Conservation (phyloP, 345 rosid species). For the Citrus maxima region DNA sequence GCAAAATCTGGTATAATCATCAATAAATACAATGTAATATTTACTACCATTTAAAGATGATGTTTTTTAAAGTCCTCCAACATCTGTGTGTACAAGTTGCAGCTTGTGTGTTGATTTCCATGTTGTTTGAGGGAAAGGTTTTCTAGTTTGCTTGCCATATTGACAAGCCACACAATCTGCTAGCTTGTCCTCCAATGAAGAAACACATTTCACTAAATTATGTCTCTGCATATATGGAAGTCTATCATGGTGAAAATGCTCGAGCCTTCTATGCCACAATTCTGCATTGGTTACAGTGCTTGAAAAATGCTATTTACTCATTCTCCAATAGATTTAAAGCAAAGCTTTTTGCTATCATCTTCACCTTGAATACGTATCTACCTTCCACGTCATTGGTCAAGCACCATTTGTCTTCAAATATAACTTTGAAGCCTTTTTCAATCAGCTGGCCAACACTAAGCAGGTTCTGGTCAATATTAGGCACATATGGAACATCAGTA, state of each 20-base stretch:
- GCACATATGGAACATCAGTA: neutral
- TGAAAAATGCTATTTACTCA: no score
- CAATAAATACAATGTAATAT: neutral
- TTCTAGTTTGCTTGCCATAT: neutral
- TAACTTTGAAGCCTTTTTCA: no score
- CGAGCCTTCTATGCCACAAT: no score
- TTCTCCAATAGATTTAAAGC: no score
- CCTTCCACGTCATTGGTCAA: no score
- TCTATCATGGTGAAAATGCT: no score
- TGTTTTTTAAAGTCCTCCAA: neutral
- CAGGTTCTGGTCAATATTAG: no score
- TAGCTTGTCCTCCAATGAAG: neutral
- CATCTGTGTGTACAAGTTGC: neutral
- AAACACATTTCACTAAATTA: neutral
- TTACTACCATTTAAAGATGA: neutral
- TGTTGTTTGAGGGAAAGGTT: neutral
- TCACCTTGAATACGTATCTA: no score
- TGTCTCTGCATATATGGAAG: neutral
- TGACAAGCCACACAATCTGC: constrained; percentile 1
- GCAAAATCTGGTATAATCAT: neutral
- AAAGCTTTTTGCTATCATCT: no score
- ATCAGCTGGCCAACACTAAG: no score
- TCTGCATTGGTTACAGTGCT: no score
- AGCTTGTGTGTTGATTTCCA: neutral
- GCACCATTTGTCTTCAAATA: no score